Conservation (phyloP, 108 stramenopile genomes). For the Epithemia pelagica region DNA sequence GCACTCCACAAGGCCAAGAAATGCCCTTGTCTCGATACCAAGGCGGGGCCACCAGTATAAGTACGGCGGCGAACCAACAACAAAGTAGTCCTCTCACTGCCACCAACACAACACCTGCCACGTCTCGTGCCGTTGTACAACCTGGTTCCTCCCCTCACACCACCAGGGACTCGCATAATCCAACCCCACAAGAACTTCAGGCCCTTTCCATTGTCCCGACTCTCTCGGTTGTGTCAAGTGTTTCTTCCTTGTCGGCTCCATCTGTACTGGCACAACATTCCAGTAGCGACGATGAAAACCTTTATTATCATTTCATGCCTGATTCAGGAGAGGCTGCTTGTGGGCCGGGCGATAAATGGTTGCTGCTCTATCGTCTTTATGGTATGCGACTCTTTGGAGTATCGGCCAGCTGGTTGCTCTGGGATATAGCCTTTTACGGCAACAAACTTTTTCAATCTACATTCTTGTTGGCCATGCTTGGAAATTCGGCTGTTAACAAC, state of each 20-base stretch:
- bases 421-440: constrained; percentile 80
- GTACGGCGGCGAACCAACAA: neutral
- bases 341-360: neutral
- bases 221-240: neutral
- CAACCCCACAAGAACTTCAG: neutral
- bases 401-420: constrained; percentile 51
- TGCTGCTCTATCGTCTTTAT: constrained; percentile 24
- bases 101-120: neutral
- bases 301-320: constrained; percentile 2
- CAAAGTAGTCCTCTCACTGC: neutral
- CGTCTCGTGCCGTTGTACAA: neutral
- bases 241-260: constrained; percentile 12
- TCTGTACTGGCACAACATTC: neutral
- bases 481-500: constrained; percentile 25
- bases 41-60: neutral
- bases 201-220: neutral
- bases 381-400: constrained; percentile 63
- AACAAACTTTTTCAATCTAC: constrained; percentile 70
- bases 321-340: neutral
- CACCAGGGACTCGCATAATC: neutral
- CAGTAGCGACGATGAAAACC: constrained; percentile 2
- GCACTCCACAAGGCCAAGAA: too few relatives aligned
- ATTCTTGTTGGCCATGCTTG: constrained; percentile 53
- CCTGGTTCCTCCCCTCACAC: neutral
- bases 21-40: too few relatives aligned